A percentile compares a stretch with the other conserved stretches of the same genome.
phyloP scores from a whole-genome alignment of 306 rosid species.

The Vigna mungo region DNA sequence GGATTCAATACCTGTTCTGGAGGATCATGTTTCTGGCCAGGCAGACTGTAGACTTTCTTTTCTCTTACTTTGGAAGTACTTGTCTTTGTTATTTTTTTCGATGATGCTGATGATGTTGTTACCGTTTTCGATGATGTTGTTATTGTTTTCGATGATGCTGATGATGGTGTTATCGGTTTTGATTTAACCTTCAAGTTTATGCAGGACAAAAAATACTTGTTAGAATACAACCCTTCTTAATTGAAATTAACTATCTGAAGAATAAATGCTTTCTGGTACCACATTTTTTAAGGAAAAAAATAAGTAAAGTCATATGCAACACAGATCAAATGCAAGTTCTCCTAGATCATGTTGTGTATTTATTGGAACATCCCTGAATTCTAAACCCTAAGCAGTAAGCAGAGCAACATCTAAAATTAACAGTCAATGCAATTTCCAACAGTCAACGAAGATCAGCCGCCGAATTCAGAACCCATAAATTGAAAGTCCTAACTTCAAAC shows the following conservation, averaged over 20 bases:
- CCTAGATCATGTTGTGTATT: conserved; percentile 1
- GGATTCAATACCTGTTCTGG: conserved; percentile 82
- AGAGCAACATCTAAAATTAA: conserved; percentile 20
- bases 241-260: conserved; percentile 32
- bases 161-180: conserved; percentile 42
- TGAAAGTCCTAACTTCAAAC: neutral
- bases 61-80: conserved; percentile 67
- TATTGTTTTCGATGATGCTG: conserved; percentile 58
- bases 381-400: neutral
- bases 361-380: conserved; percentile 25
- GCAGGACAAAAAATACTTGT: neutral
- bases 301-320: conserved; percentile 9
- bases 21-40: conserved; percentile 93
- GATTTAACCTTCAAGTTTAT: conserved; percentile 73
- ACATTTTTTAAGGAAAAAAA: neutral
- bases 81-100: conserved; percentile 53
- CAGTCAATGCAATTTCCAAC: neutral
- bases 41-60: conserved; percentile 79
- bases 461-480: conserved; percentile 36
- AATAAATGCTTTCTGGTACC: conserved; percentile 7
- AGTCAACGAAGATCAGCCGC: conserved; percentile 32
- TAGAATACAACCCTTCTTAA: conserved; percentile 36
- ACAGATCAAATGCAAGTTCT: conserved; percentile 36
- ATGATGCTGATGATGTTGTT: conserved; percentile 48
- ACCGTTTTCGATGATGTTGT: conserved; percentile 57